phyloP scores from a whole-genome alignment of 495 filamentous ascomycete genomes.

The Neurospora sp. region DNA sequence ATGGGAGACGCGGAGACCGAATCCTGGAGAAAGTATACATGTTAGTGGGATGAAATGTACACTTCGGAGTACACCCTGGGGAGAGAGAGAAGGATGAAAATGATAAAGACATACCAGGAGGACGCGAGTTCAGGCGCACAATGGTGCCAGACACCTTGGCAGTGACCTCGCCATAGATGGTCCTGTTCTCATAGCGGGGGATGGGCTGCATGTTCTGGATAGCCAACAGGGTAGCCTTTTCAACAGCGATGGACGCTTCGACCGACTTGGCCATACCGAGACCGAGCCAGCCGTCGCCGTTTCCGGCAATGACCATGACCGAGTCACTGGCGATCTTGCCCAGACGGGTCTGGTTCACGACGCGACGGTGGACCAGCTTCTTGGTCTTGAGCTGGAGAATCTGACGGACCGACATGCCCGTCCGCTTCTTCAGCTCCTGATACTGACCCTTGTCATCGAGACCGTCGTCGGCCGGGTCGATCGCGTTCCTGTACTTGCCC shows the following conservation, averaged over 20 bases:
- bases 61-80: not conserved
- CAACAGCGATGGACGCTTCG: conserved; percentile 51
- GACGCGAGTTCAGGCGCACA: conserved; percentile 65
- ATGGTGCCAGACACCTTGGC: conserved; percentile 78
- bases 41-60: not conserved
- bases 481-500: conserved; percentile 37
- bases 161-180: conserved; percentile 76
- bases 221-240: conserved; percentile 62
- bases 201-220: conserved; percentile 82
- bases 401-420: conserved; percentile 50
- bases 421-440: conserved; percentile 51
- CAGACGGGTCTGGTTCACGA: conserved; percentile 90
- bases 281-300: conserved; percentile 72
- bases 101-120: conserved; percentile 59
- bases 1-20: conserved; percentile 81
- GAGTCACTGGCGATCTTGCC: conserved; percentile 75
- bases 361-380: conserved; percentile 56
- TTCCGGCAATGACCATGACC: conserved; percentile 67
- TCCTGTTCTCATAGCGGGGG: conserved; percentile 78
- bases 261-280: conserved; percentile 81
- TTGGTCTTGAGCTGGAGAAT: conserved; percentile 50
- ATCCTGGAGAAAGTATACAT: conserved; percentile 28
- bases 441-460: conserved; percentile 31
- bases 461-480: conserved; percentile 32
- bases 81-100: not conserved